Evolutionary conservation across 2,329 filamentous ascomycete species (phyloP).

Genomic region (Niveomyces coronatus): DNA sequence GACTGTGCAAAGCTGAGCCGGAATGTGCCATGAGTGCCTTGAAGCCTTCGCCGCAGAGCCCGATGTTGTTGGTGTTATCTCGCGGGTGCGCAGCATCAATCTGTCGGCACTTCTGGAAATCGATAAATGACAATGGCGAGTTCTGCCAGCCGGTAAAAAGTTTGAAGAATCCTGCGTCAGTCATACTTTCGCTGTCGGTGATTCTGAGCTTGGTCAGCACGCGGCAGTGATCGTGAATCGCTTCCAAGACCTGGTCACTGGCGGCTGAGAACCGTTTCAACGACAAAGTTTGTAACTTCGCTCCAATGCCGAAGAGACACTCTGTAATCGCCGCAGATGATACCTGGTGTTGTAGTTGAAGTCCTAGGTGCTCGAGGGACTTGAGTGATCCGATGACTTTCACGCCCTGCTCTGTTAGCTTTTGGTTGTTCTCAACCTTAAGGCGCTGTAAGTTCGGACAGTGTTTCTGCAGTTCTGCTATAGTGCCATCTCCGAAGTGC

Average conservation of each 20-base stretch:
- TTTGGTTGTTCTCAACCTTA: slow-evolving; percentile 74
- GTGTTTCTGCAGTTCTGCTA: slow-evolving; percentile 48
- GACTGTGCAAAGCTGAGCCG: slow-evolving; percentile 48
- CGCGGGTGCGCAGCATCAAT: slow-evolving; percentile 61
- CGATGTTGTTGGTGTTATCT: slow-evolving; percentile 54
- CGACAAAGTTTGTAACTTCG: slow-evolving; percentile 64
- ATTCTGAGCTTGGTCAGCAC: slow-evolving; percentile 69
- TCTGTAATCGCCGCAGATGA: slow-evolving; percentile 47
- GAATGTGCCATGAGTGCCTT: slow-evolving; percentile 77
- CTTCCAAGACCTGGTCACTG: slow-evolving; percentile 59
- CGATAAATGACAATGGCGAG: slow-evolving; percentile 55
- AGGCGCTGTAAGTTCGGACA: slow-evolving; percentile 63
- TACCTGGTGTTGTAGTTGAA: slow-evolving; percentile 53
- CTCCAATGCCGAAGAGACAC: slow-evolving; percentile 53
- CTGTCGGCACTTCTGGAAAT: slow-evolving; percentile 69
- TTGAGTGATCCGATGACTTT: slow-evolving; percentile 50
- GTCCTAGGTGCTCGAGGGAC: slow-evolving; percentile 62
- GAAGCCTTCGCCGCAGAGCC: slow-evolving; percentile 68
- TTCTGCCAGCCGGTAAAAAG: slow-evolving; percentile 74
- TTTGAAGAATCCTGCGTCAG: slow-evolving; percentile 59
- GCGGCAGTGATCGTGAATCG: slow-evolving; percentile 60
- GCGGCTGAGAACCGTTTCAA: slow-evolving; percentile 56
- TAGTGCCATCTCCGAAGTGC: slow-evolving; percentile 63
- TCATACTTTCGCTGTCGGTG: slow-evolving; percentile 64
- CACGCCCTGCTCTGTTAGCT: slow-evolving; percentile 56